A percentile compares a stretch with the other conserved stretches of the same genome.
These are phyloP conservation scores for Yamadazyma siamensis DNA, from an alignment of 1,139 yeast species.

Conservation along the genomic window DNA sequence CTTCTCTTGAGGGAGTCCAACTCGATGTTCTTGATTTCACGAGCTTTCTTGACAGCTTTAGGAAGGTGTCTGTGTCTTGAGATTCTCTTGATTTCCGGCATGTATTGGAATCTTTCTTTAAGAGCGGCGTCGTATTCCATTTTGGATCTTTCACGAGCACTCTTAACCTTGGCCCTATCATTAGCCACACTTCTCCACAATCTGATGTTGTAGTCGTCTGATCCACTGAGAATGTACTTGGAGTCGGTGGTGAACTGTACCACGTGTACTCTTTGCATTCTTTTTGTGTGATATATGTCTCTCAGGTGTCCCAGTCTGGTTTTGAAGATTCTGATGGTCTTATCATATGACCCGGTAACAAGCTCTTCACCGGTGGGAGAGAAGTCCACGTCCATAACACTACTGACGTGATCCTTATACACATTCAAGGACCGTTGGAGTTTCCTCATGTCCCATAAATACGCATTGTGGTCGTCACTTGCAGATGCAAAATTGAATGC, in stretches of 20 bases:
- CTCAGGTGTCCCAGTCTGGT: constrained; percentile 85
- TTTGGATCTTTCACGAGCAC: constrained; percentile 76
- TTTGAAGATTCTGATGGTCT: constrained; percentile 79
- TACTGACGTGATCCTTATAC: constrained; percentile 93
- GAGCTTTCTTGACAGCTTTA: constrained; percentile 78
- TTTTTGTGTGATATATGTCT: constrained; percentile 91
- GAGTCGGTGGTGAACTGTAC: constrained; percentile 86
- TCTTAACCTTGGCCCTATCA: constrained; percentile 77
- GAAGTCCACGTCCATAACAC: constrained; percentile 91
- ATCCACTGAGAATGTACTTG: constrained; percentile 81
- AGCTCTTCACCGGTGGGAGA: constrained; percentile 96
- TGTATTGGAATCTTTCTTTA: constrained; percentile 87
- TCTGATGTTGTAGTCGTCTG: constrained; percentile 94
- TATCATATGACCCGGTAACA: constrained; percentile 94
- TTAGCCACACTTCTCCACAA: constrained; percentile 89
- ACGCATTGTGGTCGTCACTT: constrained; percentile 91
- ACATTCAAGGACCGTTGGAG: constrained; percentile 75
- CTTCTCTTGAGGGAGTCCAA: constrained; percentile 69
- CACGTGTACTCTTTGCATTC: constrained; percentile 93
- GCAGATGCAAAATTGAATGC: constrained; percentile 92
- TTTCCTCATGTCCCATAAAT: constrained; percentile 95
- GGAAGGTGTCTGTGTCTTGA: constrained; percentile 93
- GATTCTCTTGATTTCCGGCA: constrained; percentile 94
- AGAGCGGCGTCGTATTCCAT: constrained; percentile 88
- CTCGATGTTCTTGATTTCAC: constrained; percentile 78